Evolutionary conservation across 2,329 filamentous ascomycete genomes (phyloP).

Genomic region (Rachicladosporium sp.): DNA sequence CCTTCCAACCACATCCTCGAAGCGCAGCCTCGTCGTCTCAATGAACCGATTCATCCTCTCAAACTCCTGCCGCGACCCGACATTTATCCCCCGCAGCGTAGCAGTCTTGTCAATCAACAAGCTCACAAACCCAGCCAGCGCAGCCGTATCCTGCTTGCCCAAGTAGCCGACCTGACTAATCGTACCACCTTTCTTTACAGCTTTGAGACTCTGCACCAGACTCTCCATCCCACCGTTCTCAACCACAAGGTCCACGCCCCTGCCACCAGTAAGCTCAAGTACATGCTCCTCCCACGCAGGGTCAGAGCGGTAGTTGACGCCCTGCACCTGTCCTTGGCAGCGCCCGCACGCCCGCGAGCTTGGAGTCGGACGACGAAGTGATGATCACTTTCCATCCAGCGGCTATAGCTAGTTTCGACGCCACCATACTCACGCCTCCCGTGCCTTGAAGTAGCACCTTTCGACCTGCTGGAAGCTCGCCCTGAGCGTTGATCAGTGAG

Average conservation of each 20-base stretch:
- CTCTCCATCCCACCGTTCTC: slow-evolving; percentile 35
- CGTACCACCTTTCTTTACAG: slow-evolving; percentile 13
- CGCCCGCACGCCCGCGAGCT: slow-evolving; percentile 38
- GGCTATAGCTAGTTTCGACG: slow-evolving; percentile 17
- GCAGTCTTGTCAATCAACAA: too few relatives aligned
- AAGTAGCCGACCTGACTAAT: slow-evolving; percentile 8
- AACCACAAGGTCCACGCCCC: slow-evolving; percentile 33
- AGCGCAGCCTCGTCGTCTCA: too few relatives aligned
- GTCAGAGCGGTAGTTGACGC: slow-evolving; percentile 46
- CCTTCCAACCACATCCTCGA: too few relatives aligned
- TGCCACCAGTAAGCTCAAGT: slow-evolving; percentile 28
- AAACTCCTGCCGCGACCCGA: too few relatives aligned
- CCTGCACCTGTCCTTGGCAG: slow-evolving; percentile 30
- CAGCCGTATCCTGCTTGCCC: slow-evolving; percentile 24
- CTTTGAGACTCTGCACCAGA: slow-evolving; percentile 25
- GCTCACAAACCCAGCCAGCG: too few relatives aligned
- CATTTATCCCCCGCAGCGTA: too few relatives aligned
- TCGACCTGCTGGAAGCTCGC: too few relatives aligned
- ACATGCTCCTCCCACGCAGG: slow-evolving; percentile 46
- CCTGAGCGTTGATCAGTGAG: background rate
- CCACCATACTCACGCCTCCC: slow-evolving; percentile 17
- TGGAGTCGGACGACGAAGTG: slow-evolving; percentile 40
- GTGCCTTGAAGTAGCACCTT: slow-evolving; percentile 31
- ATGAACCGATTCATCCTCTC: too few relatives aligned
- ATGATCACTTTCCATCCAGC: slow-evolving; percentile 25